A percentile compares a stretch with the other conserved stretches of the same genome.
Evolutionary conservation across 192 early-diverging fungal species (phyloP).

Genomic region (Entrophospora sp.): DNA sequence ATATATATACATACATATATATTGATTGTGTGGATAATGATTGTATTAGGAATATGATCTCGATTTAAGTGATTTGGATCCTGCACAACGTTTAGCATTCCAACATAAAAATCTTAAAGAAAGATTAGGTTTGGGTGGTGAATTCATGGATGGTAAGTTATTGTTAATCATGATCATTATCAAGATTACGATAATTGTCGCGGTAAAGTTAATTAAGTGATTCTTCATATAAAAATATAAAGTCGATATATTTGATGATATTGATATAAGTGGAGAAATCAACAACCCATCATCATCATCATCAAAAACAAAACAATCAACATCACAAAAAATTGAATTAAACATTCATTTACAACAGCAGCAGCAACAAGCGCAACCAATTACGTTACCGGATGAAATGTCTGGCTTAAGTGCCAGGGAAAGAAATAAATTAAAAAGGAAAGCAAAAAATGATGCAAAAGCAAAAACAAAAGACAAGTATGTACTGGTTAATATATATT

Average conservation of each 20-base stretch:
- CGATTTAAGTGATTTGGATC: constrained; percentile 67
- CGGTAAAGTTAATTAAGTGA: no score
- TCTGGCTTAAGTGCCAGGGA: constrained; percentile 83
- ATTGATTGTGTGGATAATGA: background rate
- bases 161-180: no score
- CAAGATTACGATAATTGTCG: no score
- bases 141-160: constrained; percentile 73
- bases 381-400: constrained; percentile 42
- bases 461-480: constrained; percentile 69
- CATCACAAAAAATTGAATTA: constrained; percentile 22
- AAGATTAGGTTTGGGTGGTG: constrained; percentile 75
- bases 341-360: constrained; percentile 24
- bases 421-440: constrained; percentile 81
- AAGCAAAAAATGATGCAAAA: constrained; percentile 69
- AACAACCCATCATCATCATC: constrained; percentile 21
- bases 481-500: constrained; percentile 15
- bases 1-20: background rate
- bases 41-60: constrained; percentile 71
- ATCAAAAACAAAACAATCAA: constrained; percentile 13
- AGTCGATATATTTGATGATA: constrained; percentile 82
- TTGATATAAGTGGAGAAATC: constrained; percentile 47
- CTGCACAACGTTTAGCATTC: constrained; percentile 68
- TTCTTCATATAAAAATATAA: constrained; percentile 2
- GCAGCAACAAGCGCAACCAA: constrained; percentile 23
- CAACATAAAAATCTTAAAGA: constrained; percentile 78